phyloP scores from a whole-genome alignment of 2,329 filamentous ascomycete species.

The Gremmenia infestans region DNA sequence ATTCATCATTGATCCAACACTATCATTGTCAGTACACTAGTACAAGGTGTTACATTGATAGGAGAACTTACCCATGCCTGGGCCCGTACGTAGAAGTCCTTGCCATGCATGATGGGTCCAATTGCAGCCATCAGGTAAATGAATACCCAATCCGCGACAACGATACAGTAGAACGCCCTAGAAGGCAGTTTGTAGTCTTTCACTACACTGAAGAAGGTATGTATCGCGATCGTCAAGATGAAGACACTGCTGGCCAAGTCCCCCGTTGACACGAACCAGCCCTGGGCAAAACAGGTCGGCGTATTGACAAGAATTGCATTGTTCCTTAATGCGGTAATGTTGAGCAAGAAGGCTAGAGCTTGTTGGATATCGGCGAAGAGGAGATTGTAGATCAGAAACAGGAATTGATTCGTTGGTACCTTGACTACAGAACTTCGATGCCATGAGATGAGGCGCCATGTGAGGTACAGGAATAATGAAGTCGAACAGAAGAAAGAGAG shows the following conservation, averaged over 20 bases:
- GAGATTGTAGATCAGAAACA: slow-evolving; percentile 65
- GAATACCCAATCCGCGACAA: slow-evolving; percentile 52
- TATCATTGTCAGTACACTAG: slow-evolving; percentile 18
- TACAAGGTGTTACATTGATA: neutral
- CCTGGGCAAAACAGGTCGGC: slow-evolving; percentile 56
- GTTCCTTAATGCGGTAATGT: slow-evolving; percentile 50
- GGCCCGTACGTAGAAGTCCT: slow-evolving; percentile 57
- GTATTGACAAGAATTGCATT: slow-evolving; percentile 51
- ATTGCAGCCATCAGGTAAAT: slow-evolving; percentile 52
- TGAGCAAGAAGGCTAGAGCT: slow-evolving; percentile 58
- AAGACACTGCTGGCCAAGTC: slow-evolving; percentile 63
- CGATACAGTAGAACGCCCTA: slow-evolving; percentile 42
- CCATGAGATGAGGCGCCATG: slow-evolving; percentile 32
- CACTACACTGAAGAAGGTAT: slow-evolving; percentile 62
- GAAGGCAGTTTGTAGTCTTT: slow-evolving; percentile 48
- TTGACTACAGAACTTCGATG: slow-evolving; percentile 9
- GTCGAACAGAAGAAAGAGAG: slow-evolving; percentile 42
- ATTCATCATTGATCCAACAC: slow-evolving; percentile 60
- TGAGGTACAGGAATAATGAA: slow-evolving; percentile 38
- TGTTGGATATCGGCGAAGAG: slow-evolving; percentile 65
- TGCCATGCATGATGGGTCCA: slow-evolving; percentile 33
- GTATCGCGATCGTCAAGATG: slow-evolving; percentile 59
- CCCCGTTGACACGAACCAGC: slow-evolving; percentile 63
- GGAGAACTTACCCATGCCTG: slow-evolving; percentile 51
- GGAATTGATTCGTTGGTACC: slow-evolving; percentile 56